Conservation (phyloP, 768 basidiomycete genomes). For the Xerocomus potaroensis region DNA sequence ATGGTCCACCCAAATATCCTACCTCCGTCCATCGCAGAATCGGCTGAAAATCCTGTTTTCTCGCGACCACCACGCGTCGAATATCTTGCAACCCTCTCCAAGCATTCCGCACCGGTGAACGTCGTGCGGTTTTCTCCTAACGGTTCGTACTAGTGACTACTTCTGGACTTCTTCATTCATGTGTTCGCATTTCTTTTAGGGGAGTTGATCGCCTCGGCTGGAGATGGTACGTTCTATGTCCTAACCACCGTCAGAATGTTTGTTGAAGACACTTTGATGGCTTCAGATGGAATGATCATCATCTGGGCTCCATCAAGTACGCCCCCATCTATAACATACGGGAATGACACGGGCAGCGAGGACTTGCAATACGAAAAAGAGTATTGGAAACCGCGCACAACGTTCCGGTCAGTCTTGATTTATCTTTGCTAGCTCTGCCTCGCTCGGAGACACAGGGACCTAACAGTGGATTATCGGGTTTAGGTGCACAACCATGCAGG, state of each 20-base stretch:
- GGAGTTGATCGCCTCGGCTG: slow-evolving; percentile 91
- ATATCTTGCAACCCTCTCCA: slow-evolving; percentile 88
- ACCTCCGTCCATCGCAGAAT: slow-evolving; percentile 51
- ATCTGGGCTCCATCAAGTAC: slow-evolving; percentile 86
- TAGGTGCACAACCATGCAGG: slow-evolving; percentile 92
- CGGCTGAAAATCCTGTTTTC: slow-evolving; percentile 31
- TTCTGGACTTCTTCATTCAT: slow-evolving; percentile 2
- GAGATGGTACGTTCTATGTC: slow-evolving; percentile 68
- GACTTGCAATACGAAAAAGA: slow-evolving; percentile 91
- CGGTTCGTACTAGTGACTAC: slow-evolving; percentile 44
- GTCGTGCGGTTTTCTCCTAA: slow-evolving; percentile 95
- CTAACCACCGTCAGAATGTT: slow-evolving; percentile 2
- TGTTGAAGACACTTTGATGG: not conserved
- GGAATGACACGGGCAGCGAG: slow-evolving; percentile 74
- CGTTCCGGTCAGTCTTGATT: slow-evolving; percentile 60
- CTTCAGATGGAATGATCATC: slow-evolving; percentile 91
- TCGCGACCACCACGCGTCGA: slow-evolving; percentile 81
- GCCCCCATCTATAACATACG: slow-evolving; percentile 69
- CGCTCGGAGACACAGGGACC: not conserved
- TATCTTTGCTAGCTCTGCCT: not conserved
- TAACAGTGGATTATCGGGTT: slow-evolving; percentile 1
- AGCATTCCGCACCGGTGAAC: slow-evolving; percentile 94
- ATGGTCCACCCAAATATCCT: slow-evolving; percentile 90
- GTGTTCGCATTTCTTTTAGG: no score
- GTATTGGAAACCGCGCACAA: slow-evolving; percentile 86